These are phyloP conservation scores for Hebeloma cylindrosporum DNA, from an alignment of 768 basidiomycete species.

Conservation along the genomic window DNA sequence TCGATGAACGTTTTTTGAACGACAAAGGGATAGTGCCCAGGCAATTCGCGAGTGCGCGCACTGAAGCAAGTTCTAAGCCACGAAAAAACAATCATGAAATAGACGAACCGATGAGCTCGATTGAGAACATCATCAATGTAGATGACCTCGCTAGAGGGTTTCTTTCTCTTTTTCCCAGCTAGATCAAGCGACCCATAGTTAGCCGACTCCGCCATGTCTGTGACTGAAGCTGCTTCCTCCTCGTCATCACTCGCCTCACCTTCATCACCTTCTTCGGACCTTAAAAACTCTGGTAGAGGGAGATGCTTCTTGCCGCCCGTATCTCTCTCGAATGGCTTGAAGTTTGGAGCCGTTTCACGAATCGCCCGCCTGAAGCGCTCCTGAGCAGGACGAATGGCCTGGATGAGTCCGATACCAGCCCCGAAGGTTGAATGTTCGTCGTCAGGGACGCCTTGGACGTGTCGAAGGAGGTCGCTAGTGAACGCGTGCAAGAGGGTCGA, in stretches of 20 bases:
- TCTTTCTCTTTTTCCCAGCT: slow-evolving; percentile 7
- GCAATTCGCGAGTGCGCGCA: slow-evolving; percentile 69
- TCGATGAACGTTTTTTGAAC: slow-evolving; percentile 54
- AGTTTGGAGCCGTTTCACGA: slow-evolving; percentile 53
- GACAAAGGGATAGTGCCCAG: slow-evolving; percentile 63
- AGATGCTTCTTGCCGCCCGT: slow-evolving; percentile 16
- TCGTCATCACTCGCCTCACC: slow-evolving; percentile 12
- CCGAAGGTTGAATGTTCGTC: slow-evolving; percentile 16
- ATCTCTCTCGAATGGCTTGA: slow-evolving; percentile 45
- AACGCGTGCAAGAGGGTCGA: slow-evolving; percentile 49
- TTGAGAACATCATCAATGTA: slow-evolving; percentile 55
- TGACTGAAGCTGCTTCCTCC: neutral
- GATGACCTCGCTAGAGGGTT: slow-evolving; percentile 25
- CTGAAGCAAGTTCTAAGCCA: slow-evolving; percentile 31
- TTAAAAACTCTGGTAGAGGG: slow-evolving; percentile 21
- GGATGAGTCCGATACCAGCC: slow-evolving; percentile 46
- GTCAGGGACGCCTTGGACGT: slow-evolving; percentile 54
- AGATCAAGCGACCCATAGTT: neutral
- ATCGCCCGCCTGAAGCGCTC: slow-evolving; percentile 48
- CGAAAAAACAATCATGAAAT: no score
- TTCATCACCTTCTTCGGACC: slow-evolving; percentile 16
- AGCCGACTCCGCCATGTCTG: no score
- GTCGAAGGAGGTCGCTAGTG: slow-evolving; percentile 38
- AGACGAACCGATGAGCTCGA: slow-evolving; percentile 46
- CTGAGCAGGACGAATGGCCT: slow-evolving; percentile 51